These are phyloP conservation scores for Auxenochlorella pyrenoidosa DNA, from an alignment of 139 green algal genomes.

Conservation along the genomic window DNA sequence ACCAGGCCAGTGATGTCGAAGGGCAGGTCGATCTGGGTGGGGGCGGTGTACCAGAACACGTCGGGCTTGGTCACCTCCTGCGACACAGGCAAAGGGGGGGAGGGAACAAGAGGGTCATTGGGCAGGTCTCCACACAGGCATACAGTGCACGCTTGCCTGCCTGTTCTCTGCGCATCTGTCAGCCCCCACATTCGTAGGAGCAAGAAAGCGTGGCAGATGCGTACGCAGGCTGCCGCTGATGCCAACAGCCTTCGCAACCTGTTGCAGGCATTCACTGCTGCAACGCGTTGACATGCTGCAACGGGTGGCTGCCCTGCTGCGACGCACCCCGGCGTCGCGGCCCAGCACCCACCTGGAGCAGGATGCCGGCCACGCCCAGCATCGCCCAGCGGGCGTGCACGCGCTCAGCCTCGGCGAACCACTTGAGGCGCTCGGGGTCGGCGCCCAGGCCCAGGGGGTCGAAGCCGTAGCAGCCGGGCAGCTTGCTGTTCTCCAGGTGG, in stretches of 20 bases:
- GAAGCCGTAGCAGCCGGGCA: constrained; percentile 69
- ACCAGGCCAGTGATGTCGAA: constrained; percentile 83
- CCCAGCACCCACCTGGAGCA: constrained; percentile 82
- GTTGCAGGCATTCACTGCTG: too few relatives aligned
- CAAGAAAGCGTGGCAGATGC: too few relatives aligned
- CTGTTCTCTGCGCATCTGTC: too few relatives aligned
- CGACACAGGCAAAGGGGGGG: neutral
- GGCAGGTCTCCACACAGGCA: too few relatives aligned
- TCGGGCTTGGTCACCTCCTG: constrained; percentile 76
- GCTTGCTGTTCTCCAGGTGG: constrained; percentile 49
- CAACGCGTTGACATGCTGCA: too few relatives aligned
- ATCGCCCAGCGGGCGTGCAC: constrained; percentile 93
- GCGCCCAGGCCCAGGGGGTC: constrained; percentile 81
- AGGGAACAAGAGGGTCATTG: neutral
- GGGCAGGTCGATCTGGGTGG: constrained; percentile 66
- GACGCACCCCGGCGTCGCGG: neutral
- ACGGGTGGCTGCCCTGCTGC: too few relatives aligned
- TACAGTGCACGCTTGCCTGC: too few relatives aligned
- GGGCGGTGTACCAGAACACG: constrained; percentile 78
- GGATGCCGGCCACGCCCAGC: constrained; percentile 88
- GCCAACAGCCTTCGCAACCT: too few relatives aligned
- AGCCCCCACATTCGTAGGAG: too few relatives aligned
- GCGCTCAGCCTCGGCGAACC: constrained; percentile 39
- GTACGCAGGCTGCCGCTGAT: too few relatives aligned
- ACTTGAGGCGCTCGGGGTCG: constrained; percentile 56